phyloP scores from a whole-genome alignment of 2,329 filamentous ascomycete genomes.

The Penicillium digitatum region DNA sequence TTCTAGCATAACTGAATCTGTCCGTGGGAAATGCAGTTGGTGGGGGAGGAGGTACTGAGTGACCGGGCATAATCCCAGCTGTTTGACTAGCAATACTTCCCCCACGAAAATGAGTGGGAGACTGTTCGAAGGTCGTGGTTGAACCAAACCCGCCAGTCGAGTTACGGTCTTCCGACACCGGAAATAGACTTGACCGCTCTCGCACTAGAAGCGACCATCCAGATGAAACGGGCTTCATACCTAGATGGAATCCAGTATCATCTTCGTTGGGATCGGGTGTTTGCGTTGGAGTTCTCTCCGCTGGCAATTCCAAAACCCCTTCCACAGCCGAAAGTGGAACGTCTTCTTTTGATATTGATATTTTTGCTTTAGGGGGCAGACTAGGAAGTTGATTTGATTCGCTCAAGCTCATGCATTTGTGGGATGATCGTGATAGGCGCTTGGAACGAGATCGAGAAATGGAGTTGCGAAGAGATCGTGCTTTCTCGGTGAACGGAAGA shows the following conservation, averaged over 20 bases:
- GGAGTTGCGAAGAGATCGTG: conserved; percentile 32
- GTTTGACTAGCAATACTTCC: conserved; percentile 35
- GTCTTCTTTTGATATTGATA: conserved; percentile 30
- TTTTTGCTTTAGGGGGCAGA: conserved; percentile 14
- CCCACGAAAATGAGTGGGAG: conserved; percentile 26
- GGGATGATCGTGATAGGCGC: conserved; percentile 27
- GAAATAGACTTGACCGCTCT: conserved; percentile 21
- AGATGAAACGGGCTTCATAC: conserved; percentile 28
- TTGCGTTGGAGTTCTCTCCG: conserved; percentile 37
- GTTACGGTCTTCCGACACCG: conserved; percentile 22
- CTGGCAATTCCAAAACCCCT: conserved; percentile 32
- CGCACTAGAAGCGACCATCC: conserved; percentile 30
- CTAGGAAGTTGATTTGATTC: conserved; percentile 26
- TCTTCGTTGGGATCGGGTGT: conserved; percentile 34
- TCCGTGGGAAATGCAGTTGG: conserved; percentile 30
- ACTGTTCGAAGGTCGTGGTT: conserved; percentile 23
- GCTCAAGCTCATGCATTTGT: conserved; percentile 31
- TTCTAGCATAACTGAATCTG: conserved; percentile 32
- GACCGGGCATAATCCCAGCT: conserved; percentile 33
- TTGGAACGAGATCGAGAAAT: conserved; percentile 36
- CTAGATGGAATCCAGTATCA: conserved; percentile 19
- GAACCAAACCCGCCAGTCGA: conserved; percentile 22
- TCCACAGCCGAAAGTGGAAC: conserved; percentile 35
- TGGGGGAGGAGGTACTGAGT: conserved; percentile 37
- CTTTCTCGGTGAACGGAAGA: conserved; percentile 26